A percentile compares a stretch with the other conserved stretches of the same genome.
These are phyloP conservation scores for Debaryomyces prosopidis DNA, from an alignment of 805 yeast species.

Conservation along the genomic window DNA sequence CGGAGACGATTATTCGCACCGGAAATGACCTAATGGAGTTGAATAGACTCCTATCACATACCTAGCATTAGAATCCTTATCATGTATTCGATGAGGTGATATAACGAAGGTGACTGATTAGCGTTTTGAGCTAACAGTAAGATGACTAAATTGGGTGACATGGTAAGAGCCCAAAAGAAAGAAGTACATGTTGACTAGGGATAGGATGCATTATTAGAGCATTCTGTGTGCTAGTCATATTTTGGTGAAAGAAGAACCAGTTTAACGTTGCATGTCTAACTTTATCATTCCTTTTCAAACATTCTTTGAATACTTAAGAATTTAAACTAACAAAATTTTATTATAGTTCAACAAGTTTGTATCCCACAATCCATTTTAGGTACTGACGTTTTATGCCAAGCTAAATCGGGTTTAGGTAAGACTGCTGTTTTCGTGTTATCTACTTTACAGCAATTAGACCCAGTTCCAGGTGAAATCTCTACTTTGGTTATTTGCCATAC, in stretches of 20 bases:
- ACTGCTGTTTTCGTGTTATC: conserved; percentile 97
- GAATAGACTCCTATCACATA: no score
- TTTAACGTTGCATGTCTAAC: conserved; percentile 1
- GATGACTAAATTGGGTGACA: no score
- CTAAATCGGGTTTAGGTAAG: conserved; percentile 99
- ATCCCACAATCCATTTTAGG: conserved; percentile 98
- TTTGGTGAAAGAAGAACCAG: conserved; percentile 4
- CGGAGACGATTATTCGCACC: no score
- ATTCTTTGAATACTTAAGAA: background rate
- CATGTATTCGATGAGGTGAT: no score
- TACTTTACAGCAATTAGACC: conserved; percentile 95
- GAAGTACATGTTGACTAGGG: no score
- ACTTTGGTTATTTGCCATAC: conserved; percentile 96
- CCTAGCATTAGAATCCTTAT: no score
- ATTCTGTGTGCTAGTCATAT: background rate
- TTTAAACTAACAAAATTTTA: conserved; percentile 21
- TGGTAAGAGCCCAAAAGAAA: no score
- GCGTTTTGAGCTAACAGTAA: no score
- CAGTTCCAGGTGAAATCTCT: conserved; percentile 94
- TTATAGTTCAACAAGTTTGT: conserved; percentile 91
- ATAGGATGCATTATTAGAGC: no score
- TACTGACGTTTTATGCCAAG: conserved; percentile 97
- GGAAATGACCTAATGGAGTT: no score
- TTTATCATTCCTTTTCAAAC: conserved; percentile 1
- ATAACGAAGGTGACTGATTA: no score